Percentiles rank a stretch among this genome's conserved stretches.
These are phyloP conservation scores for Fusarium clavum DNA, from an alignment of 2,329 filamentous ascomycete genomes.

Conservation along the genomic window DNA sequence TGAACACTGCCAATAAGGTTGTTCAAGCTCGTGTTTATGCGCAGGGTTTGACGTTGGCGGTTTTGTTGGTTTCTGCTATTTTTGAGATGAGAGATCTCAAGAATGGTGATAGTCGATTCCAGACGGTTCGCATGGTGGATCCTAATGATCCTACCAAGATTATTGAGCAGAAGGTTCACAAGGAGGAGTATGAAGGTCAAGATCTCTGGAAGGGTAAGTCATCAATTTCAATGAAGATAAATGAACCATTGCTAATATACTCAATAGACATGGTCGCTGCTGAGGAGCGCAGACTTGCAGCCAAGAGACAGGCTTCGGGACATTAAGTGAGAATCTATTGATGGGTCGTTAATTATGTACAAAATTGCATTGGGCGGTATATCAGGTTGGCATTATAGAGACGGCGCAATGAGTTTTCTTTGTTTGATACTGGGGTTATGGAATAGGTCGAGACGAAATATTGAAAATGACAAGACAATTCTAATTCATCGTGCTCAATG, in stretches of 20 bases:
- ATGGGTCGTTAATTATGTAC: conserved; percentile 3
- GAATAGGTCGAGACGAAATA: neutral
- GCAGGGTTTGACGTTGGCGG: conserved; percentile 86
- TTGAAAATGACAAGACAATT: neutral
- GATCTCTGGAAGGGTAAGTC: conserved; percentile 88
- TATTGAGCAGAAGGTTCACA: conserved; percentile 88
- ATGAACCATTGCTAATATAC: conserved; percentile 9
- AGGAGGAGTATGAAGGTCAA: conserved; percentile 87
- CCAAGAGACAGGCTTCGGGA: conserved; percentile 49
- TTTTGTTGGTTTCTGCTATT: conserved; percentile 82
- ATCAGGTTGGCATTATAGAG: conserved; percentile 2
- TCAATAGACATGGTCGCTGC: conserved; percentile 82
- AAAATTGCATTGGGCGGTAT: conserved; percentile 7
- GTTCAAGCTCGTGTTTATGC: conserved; percentile 96
- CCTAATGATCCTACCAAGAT: conserved; percentile 86
- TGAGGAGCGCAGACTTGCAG: conserved; percentile 73
- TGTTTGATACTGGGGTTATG: neutral
- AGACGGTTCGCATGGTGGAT: conserved; percentile 84
- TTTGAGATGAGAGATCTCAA: conserved; percentile 84
- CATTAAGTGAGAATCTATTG: neutral
- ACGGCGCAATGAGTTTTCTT: neutral
- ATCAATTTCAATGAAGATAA: neutral
- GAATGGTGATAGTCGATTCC: conserved; percentile 80
- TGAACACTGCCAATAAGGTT: conserved; percentile 83
- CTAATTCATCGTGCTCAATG: neutral